Evolutionary conservation across 2,329 filamentous ascomycete species (phyloP).

Genomic region (Metarhizium rileyi): DNA sequence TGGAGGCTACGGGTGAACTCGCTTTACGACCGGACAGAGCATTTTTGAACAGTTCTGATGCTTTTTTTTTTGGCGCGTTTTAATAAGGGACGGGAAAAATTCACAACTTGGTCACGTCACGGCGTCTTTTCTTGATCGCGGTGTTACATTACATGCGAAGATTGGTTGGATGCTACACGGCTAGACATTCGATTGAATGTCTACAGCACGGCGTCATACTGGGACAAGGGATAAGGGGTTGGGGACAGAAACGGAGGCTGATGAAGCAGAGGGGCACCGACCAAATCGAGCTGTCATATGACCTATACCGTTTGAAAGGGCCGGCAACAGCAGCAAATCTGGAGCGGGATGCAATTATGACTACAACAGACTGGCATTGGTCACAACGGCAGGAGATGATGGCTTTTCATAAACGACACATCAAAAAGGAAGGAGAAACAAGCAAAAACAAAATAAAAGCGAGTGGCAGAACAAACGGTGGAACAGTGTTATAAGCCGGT

Average conservation of each 20-base stretch:
- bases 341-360: neutral
- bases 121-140: slow-evolving; percentile 12
- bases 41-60: slow-evolving; percentile 10
- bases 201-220: slow-evolving; percentile 6
- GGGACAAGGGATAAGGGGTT: neutral
- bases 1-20: slow-evolving; percentile 7
- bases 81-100: slow-evolving; percentile 9
- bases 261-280: neutral
- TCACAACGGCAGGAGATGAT: neutral
- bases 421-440: no score
- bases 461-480: neutral
- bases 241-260: neutral
- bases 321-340: neutral
- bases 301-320: neutral
- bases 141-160: slow-evolving; percentile 6
- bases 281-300: neutral
- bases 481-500: neutral
- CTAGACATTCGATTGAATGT: neutral
- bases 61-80: slow-evolving; percentile 10
- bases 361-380: slow-evolving; percentile 1
- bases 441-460: neutral
- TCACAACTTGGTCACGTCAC: slow-evolving; percentile 10
- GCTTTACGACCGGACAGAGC: slow-evolving; percentile 8
- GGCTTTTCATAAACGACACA: neutral
- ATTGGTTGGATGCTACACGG: neutral